Evolutionary conservation across 2,329 filamentous ascomycete genomes (phyloP).

Genomic region (Zymoseptoria pseudotritici): DNA sequence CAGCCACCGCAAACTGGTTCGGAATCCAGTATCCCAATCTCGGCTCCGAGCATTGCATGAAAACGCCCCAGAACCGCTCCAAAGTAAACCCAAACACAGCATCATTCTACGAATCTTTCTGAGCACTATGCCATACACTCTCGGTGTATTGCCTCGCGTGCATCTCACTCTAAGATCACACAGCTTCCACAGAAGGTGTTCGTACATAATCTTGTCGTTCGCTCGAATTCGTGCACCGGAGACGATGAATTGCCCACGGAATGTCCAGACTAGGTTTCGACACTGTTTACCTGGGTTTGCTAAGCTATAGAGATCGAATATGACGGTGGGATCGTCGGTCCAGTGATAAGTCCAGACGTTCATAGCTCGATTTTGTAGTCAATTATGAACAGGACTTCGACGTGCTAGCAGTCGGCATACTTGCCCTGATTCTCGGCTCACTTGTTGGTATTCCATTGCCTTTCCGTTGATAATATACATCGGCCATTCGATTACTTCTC

Average conservation of each 20-base stretch:
- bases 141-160: not conserved
- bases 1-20: not conserved
- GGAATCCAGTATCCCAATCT: not conserved
- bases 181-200: slow-evolving; percentile 25
- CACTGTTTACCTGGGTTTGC: slow-evolving; percentile 18
- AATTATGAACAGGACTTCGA: too few relatives aligned
- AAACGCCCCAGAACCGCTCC: not conserved
- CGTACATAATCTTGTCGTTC: slow-evolving; percentile 29
- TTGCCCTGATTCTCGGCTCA: too few relatives aligned
- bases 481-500: too few relatives aligned
- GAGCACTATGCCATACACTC: not conserved
- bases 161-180: slow-evolving; percentile 20
- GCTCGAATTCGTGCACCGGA: slow-evolving; percentile 38
- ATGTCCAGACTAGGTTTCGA: slow-evolving; percentile 32
- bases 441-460: too few relatives aligned
- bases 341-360: slow-evolving; percentile 16
- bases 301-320: slow-evolving; percentile 31
- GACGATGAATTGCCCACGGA: slow-evolving; percentile 43
- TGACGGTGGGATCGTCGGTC: slow-evolving; percentile 32
- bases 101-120: not conserved
- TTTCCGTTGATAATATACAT: too few relatives aligned
- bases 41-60: not conserved
- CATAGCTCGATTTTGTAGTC: too few relatives aligned
- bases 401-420: too few relatives aligned
- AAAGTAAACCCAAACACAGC: not conserved